phyloP scores from a whole-genome alignment of 306 rosid genomes.

The Pueraria montana region DNA sequence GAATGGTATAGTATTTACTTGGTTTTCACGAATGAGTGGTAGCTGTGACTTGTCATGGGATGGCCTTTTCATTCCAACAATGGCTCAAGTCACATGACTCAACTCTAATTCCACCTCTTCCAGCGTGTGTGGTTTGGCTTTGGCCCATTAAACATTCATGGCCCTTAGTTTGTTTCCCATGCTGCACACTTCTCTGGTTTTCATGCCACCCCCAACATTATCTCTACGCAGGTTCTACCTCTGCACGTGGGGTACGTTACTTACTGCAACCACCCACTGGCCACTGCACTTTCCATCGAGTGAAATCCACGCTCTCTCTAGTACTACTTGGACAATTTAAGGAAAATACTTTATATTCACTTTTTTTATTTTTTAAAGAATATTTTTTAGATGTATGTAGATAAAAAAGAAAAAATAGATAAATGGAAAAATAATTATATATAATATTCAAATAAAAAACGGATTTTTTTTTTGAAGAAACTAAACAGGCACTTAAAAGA shows the following conservation, averaged over 20 bases:
- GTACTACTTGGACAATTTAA: neutral
- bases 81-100: conserved; percentile 33
- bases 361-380: too few species aligned
- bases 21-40: conserved; percentile 2
- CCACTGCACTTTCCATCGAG: neutral
- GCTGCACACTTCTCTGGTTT: neutral
- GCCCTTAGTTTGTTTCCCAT: neutral
- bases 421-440: too few species aligned
- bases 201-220: conserved; percentile 31
- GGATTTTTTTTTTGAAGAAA: too few species aligned
- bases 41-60: conserved; percentile 20
- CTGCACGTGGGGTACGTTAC: conserved; percentile 28
- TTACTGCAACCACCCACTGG: neutral
- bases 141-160: conserved; percentile 23
- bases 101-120: neutral
- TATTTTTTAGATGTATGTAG: too few species aligned
- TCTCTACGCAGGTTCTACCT: conserved; percentile 35
- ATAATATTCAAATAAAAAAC: neutral
- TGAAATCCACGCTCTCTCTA: conserved; percentile 45
- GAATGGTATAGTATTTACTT: neutral
- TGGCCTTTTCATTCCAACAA: conserved; percentile 22
- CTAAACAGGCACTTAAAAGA: neutral
- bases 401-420: too few species aligned
- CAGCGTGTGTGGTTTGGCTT: neutral
- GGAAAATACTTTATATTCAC: too few species aligned